Percentiles rank a stretch among this genome's conserved stretches.
Conservation (phyloP, 2,329 filamentous ascomycete species). For the Emydomyces testavorans region DNA sequence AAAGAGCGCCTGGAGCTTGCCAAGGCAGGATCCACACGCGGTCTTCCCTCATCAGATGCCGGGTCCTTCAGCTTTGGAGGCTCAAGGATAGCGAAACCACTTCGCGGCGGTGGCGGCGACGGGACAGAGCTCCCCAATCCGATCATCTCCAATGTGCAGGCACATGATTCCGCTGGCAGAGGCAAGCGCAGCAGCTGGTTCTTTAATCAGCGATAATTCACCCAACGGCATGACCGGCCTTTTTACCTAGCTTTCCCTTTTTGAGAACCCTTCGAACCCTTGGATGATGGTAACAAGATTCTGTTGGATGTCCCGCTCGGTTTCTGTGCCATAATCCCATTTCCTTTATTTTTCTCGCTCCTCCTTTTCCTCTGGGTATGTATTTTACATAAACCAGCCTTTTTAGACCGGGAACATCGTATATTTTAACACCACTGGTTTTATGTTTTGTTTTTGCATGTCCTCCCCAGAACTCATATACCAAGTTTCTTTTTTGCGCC, state of each 20-base stretch:
- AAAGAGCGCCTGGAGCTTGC: constrained; percentile 95
- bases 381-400: neutral
- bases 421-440: neutral
- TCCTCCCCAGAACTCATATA: neutral
- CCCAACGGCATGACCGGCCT: neutral
- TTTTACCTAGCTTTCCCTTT: neutral
- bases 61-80: constrained; percentile 61
- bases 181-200: constrained; percentile 53
- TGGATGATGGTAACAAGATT: constrained; percentile 1
- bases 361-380: neutral
- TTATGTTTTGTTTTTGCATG: neutral
- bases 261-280: neutral
- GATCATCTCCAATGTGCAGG: constrained; percentile 44
- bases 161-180: constrained; percentile 54
- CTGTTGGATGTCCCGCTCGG: no score
- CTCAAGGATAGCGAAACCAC: constrained; percentile 52
- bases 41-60: constrained; percentile 55
- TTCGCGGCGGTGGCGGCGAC: constrained; percentile 45
- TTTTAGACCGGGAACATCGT: neutral
- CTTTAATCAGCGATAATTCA: constrained; percentile 35
- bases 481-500: neutral
- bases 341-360: neutral
- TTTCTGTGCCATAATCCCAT: neutral
- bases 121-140: constrained; percentile 24
- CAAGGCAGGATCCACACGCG: constrained; percentile 81